Evolutionary conservation across 768 basidiomycete genomes (phyloP).

Genomic region (Mrakia hoshinonis): DNA sequence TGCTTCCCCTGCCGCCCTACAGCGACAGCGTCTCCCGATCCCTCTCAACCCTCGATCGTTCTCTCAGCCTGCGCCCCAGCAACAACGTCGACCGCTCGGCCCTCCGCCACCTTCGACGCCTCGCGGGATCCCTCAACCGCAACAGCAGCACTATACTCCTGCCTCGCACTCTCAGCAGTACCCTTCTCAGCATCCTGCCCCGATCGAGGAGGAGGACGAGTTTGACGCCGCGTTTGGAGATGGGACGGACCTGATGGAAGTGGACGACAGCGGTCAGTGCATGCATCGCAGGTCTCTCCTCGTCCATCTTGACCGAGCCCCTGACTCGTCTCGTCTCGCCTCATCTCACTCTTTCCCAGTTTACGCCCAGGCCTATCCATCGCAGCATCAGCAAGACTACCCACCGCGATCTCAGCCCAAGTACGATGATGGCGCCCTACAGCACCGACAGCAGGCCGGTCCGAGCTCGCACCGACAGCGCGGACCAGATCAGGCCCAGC

Average conservation of each 20-base stretch:
- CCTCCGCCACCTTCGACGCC: too few relatives aligned
- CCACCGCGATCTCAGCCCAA: neutral
- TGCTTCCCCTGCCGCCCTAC: too few relatives aligned
- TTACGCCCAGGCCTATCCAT: too few relatives aligned
- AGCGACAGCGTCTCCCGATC: too few relatives aligned
- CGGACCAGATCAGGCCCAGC: neutral
- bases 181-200: neutral
- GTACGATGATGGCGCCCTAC: neutral
- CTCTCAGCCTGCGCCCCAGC: too few relatives aligned
- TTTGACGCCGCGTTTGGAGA: slow-evolving; percentile 26
- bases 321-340: neutral
- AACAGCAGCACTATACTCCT: too few relatives aligned
- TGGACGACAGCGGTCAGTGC: slow-evolving; percentile 15
- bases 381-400: too few relatives aligned
- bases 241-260: neutral
- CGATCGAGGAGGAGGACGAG: slow-evolving; percentile 15
- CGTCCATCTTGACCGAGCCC: neutral
- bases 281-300: too few relatives aligned
- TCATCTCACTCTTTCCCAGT: neutral
- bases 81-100: too few relatives aligned
- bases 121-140: too few relatives aligned
- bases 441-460: neutral
- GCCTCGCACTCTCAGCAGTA: too few relatives aligned
- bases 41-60: too few relatives aligned
- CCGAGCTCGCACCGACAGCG: neutral